Evolutionary conservation across 2,329 filamentous ascomycete genomes (phyloP).

Genomic region (Hypoxylon sp.): DNA sequence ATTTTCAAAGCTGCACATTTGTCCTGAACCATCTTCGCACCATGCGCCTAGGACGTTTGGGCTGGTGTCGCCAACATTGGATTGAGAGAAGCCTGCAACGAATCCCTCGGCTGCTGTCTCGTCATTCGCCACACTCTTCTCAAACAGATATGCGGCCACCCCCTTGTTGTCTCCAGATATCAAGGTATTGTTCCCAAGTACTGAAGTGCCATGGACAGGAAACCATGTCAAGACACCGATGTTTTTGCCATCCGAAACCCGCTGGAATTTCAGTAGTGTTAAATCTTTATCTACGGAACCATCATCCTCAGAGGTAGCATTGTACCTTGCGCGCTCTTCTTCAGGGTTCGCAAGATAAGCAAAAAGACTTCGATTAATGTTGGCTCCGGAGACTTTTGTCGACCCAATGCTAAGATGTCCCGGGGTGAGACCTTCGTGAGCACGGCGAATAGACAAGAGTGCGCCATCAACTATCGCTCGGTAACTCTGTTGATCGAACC

Average conservation of each 20-base stretch:
- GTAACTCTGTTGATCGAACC: conserved; percentile 88
- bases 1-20: conserved; percentile 77
- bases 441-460: conserved; percentile 80
- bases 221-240: conserved; percentile 90
- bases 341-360: conserved; percentile 88
- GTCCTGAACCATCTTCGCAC: conserved; percentile 84
- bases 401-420: conserved; percentile 62
- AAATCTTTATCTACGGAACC: conserved; percentile 73
- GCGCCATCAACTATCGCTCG: conserved; percentile 88
- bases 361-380: conserved; percentile 88
- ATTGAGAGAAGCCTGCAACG: conserved; percentile 91
- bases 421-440: conserved; percentile 75
- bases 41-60: conserved; percentile 89
- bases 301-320: conserved; percentile 59
- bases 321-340: conserved; percentile 76
- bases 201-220: conserved; percentile 88
- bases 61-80: conserved; percentile 89
- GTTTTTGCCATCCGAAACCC: conserved; percentile 76
- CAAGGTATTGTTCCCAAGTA: conserved; percentile 90
- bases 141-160: conserved; percentile 85
- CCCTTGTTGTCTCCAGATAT: conserved; percentile 97
- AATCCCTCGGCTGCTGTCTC: conserved; percentile 70
- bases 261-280: conserved; percentile 80
- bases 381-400: conserved; percentile 75
- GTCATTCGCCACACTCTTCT: conserved; percentile 69